phyloP scores from a whole-genome alignment of 164 flowering plant genomes.

The Sextonia rubra region DNA sequence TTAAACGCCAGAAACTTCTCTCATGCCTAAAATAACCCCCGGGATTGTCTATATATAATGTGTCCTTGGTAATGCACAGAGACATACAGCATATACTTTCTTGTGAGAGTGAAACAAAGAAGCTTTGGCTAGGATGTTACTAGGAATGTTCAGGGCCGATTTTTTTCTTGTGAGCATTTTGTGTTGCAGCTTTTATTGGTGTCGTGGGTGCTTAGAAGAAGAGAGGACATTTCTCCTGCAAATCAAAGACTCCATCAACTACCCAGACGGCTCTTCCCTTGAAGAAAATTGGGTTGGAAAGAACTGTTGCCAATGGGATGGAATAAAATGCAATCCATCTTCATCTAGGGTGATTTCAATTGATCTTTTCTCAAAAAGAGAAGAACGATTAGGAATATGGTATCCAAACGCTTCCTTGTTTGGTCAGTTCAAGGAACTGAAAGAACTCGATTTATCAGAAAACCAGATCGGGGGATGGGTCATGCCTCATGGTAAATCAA shows the following conservation, averaged over 20 bases:
- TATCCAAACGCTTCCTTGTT: background rate
- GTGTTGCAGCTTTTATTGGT: background rate
- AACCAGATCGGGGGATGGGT: background rate
- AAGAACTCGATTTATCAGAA: background rate
- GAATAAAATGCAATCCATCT: background rate
- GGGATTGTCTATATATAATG: too few species aligned
- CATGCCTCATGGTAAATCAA: background rate
- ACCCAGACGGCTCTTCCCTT: background rate
- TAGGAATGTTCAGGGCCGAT: too few species aligned
- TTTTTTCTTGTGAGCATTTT: too few species aligned
- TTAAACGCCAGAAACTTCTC: too few species aligned
- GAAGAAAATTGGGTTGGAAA: background rate
- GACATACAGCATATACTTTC: too few species aligned
- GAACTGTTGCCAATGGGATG: background rate
- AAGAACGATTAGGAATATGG: background rate
- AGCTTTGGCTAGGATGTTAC: too few species aligned
- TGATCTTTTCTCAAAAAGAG: accelerated
- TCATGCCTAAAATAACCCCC: too few species aligned
- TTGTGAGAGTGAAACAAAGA: too few species aligned
- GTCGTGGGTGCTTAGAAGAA: background rate
- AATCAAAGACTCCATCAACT: slow-evolving; percentile 3
- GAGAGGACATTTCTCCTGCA: background rate
- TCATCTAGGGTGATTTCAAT: background rate
- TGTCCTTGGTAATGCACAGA: too few species aligned
- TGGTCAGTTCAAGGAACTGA: background rate